Conservation (phyloP, 805 yeast species). For the Pichia pseudocactophila region DNA sequence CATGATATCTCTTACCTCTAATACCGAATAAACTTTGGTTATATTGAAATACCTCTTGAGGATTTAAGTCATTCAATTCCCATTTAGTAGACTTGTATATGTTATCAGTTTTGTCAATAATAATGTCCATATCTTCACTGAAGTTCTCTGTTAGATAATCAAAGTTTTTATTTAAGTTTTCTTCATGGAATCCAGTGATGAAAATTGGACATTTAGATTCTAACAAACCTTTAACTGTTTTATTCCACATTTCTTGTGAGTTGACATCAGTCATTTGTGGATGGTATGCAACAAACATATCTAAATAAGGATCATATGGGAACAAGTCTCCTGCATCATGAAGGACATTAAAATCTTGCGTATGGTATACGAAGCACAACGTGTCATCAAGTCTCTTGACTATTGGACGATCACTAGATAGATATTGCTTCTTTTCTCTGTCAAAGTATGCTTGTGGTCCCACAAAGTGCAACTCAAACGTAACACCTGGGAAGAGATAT, state of each 20-base stretch:
- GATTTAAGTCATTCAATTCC: slow-evolving; percentile 87
- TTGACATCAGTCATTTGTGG: slow-evolving; percentile 89
- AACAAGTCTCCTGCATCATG: slow-evolving; percentile 91
- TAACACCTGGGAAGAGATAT: slow-evolving; percentile 71
- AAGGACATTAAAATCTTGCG: slow-evolving; percentile 83
- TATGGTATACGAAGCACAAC: slow-evolving; percentile 69
- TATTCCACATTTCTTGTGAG: slow-evolving; percentile 70
- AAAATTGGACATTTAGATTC: slow-evolving; percentile 91
- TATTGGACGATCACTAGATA: slow-evolving; percentile 53
- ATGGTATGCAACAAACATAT: slow-evolving; percentile 87
- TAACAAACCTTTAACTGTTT: slow-evolving; percentile 74
- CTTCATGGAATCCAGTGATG: slow-evolving; percentile 80
- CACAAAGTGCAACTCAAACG: slow-evolving; percentile 80
- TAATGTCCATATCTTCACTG: slow-evolving; percentile 68
- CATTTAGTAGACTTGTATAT: slow-evolving; percentile 81
- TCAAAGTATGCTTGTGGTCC: slow-evolving; percentile 91
- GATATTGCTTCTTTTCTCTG: slow-evolving; percentile 53
- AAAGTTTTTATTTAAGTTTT: slow-evolving; percentile 63
- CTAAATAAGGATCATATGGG: slow-evolving; percentile 97
- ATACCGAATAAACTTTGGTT: slow-evolving; percentile 85
- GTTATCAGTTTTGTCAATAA: slow-evolving; percentile 68
- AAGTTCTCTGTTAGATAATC: slow-evolving; percentile 59
- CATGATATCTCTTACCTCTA: slow-evolving; percentile 96
- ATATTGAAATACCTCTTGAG: slow-evolving; percentile 88
- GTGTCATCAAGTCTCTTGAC: slow-evolving; percentile 67